These are phyloP conservation scores for Rhododendron ferrugineum DNA, from an alignment of 148 eudicot genomes.

Conservation along the genomic window DNA sequence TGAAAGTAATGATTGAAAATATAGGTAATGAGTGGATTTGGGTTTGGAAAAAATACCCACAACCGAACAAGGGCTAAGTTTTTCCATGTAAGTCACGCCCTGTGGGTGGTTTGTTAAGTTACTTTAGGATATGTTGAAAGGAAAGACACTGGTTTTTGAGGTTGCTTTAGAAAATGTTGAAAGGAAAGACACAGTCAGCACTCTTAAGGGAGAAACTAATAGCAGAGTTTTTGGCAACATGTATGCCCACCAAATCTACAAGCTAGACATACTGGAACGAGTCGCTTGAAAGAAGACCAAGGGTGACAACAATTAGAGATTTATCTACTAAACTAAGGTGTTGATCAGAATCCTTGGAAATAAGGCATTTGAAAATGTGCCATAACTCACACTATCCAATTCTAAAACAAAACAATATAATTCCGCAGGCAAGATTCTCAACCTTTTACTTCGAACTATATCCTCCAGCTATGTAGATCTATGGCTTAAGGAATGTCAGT, in stretches of 20 bases:
- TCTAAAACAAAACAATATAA: background rate
- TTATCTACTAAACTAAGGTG: background rate
- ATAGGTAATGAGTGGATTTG: too few relatives aligned
- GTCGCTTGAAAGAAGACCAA: background rate
- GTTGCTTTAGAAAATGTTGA: background rate
- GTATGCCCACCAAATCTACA: background rate
- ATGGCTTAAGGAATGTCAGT: background rate
- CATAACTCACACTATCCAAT: background rate
- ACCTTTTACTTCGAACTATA: background rate
- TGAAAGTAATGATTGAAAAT: too few relatives aligned
- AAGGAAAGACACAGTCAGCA: background rate
- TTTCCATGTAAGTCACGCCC: background rate
- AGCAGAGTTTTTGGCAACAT: background rate
- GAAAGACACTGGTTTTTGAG: background rate
- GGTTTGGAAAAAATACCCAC: too few relatives aligned
- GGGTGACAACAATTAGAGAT: background rate
- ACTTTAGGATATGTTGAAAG: background rate
- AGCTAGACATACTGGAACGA: background rate
- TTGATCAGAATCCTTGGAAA: background rate
- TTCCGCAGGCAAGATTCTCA: background rate
- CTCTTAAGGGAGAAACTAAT: background rate
- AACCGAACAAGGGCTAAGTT: too few relatives aligned
- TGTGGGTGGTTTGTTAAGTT: background rate
- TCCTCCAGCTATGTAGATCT: background rate
- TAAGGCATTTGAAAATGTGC: background rate